Percentiles rank a stretch among this genome's conserved stretches.
phyloP scores from a whole-genome alignment of 75 land plant genomes.

The Cupressus sempervirens region DNA sequence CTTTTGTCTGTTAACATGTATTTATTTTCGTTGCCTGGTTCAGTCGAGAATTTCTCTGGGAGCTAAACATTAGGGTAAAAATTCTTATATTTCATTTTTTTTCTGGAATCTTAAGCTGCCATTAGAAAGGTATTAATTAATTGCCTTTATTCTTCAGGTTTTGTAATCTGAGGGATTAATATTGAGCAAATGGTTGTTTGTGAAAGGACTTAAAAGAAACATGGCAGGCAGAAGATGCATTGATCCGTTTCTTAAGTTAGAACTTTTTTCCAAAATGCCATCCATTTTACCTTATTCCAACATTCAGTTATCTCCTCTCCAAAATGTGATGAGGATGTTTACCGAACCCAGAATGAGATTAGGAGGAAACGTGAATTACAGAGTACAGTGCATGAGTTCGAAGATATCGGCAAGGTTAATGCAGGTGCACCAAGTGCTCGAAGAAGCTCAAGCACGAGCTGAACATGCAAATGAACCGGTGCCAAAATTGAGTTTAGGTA shows the following conservation, averaged over 20 bases:
- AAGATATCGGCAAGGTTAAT: not conserved
- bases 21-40: not conserved
- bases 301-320: too few species aligned
- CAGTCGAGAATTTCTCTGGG: not conserved
- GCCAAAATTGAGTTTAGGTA: slow-evolving; percentile 9
- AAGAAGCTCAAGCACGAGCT: slow-evolving; percentile 6
- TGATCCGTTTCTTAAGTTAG: not conserved
- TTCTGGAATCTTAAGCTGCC: not conserved
- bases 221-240: slow-evolving; percentile 5
- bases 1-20: not conserved
- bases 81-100: not conserved
- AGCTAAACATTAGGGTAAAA: not conserved
- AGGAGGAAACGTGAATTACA: not conserved
- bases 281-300: not conserved
- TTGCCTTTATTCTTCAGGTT: not conserved
- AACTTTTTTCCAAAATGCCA: not conserved
- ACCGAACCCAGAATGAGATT: not conserved
- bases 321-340: not conserved
- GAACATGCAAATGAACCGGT: slow-evolving; percentile 4
- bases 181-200: not conserved
- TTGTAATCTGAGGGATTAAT: not conserved
- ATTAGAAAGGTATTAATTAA: not conserved
- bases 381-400: slow-evolving; percentile 4
- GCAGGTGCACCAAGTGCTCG: slow-evolving; percentile 8
- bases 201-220: not conserved